These are phyloP conservation scores for Atalantia buxifolia DNA, from an alignment of 345 rosid species.

Conservation along the genomic window DNA sequence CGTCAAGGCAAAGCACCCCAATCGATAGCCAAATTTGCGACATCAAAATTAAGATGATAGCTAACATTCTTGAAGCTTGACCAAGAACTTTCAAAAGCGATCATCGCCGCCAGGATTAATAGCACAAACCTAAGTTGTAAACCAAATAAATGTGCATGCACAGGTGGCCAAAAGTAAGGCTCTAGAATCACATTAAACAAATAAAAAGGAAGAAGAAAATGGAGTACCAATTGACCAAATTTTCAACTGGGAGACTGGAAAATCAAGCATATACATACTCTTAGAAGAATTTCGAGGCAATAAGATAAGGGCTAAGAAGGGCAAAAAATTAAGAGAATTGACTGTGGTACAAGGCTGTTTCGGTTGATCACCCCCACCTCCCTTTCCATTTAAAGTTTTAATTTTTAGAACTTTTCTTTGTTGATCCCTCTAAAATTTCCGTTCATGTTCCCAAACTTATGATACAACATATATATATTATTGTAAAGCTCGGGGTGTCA, in stretches of 20 bases:
- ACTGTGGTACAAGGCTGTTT: no score
- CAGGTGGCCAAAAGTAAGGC: neutral
- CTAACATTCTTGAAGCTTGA: constrained; percentile 8
- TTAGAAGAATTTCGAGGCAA: neutral
- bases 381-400: no score
- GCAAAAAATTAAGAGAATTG: neutral
- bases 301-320: neutral
- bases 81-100: constrained; percentile 4
- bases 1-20: constrained; percentile 1
- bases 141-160: constrained; percentile 25
- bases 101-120: constrained; percentile 11
- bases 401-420: no score
- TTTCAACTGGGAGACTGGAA: no score
- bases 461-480: no score
- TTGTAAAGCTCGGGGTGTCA: no score
- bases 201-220: neutral
- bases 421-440: no score
- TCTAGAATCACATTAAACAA: neutral
- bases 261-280: no score
- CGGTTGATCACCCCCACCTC: neutral
- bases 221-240: no score
- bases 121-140: constrained; percentile 16
- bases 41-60: neutral
- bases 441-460: no score
- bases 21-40: neutral